Base-by-base conservation (phyloP, 768 basidiomycete species). In the Pholiota molesta region DNA sequence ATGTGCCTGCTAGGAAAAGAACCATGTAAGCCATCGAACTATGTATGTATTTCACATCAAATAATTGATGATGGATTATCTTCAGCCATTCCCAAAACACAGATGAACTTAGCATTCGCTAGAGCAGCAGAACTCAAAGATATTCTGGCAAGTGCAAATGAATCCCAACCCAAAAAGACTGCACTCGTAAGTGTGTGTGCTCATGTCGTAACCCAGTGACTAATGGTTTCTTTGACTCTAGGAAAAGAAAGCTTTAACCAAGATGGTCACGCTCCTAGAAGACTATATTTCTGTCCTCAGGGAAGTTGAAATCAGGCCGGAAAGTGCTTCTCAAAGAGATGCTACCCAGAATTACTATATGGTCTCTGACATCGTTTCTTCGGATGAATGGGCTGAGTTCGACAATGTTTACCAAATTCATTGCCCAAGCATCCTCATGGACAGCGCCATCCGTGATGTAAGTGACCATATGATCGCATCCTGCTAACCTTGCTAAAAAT, bases 371-470 rank as follows among this genome's bases (percentile, higher is more conserved):
- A 82, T 85, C 47, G 82, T 89, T 35, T 86, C 87, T 11, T 79
- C 87, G 28, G 79, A 85, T 23, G 91, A 93, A 68, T 89, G 86
- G 90, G 84, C 83, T 2, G 85, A 88, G 62, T 98, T 97, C 74
- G 89, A 92, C 70, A 92, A 96, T 68, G 94, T 95, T 26, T 94
- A 95, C 70, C 92, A 97, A 69, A 83, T 95, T 16, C 95, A 97
- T 74, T 90, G 86, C 63, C 95, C 95, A 0, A 89, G 86, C 52
- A 81, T 97, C 51, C 88, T 87, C 67, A 79, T 95, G 78, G 89
- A 88, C 67, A 87, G 86, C 69, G 81, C 85, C 26, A 86, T 89
- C 31, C 87, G 95, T 64, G 90, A 96, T 73, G 92, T 95, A 67
- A 68, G 89, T 77, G 29, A 40, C 23, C 54, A 13, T n/a, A 59